Conservation (phyloP, 2,329 filamentous ascomycete genomes). For the Curvularia spicifera region DNA sequence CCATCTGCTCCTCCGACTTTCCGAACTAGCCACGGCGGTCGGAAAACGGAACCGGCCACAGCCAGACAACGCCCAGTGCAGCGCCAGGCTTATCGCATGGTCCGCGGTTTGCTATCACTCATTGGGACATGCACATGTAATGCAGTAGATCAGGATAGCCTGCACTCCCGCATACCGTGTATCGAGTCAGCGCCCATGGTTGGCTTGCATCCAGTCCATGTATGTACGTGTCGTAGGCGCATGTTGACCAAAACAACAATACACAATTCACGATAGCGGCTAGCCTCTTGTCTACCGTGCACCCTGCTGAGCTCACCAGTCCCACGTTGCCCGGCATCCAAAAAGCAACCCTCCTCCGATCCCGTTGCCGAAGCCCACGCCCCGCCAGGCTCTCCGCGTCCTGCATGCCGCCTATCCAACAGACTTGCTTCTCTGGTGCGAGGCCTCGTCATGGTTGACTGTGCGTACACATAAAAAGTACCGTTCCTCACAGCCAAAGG, state of each 20-base stretch:
- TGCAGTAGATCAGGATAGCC: constrained; percentile 6
- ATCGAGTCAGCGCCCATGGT: constrained; percentile 2
- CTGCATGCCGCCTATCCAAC: not conserved
- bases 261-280: not conserved
- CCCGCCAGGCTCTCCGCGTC: not conserved
- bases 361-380: not conserved
- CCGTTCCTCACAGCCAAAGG: constrained; percentile 6
- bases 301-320: not conserved
- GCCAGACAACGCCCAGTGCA: constrained; percentile 8
- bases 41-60: constrained; percentile 6
- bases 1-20: constrained; percentile 21
- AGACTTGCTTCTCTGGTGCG: constrained; percentile 12
- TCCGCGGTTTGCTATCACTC: constrained; percentile 6
- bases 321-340: not conserved
- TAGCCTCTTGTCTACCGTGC: not conserved
- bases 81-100: constrained; percentile 12
- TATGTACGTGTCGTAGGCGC: not conserved
- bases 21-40: constrained; percentile 9
- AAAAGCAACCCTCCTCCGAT: not conserved
- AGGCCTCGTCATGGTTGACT: not conserved
- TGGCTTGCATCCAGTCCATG: not conserved
- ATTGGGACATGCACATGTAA: constrained; percentile 10
- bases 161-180: constrained; percentile 1
- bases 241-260: constrained; percentile 3
- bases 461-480: constrained; percentile 14